These are phyloP conservation scores for Gymnopus androsaceus DNA, from an alignment of 1,284 basidiomycete species.

Conservation along the genomic window DNA sequence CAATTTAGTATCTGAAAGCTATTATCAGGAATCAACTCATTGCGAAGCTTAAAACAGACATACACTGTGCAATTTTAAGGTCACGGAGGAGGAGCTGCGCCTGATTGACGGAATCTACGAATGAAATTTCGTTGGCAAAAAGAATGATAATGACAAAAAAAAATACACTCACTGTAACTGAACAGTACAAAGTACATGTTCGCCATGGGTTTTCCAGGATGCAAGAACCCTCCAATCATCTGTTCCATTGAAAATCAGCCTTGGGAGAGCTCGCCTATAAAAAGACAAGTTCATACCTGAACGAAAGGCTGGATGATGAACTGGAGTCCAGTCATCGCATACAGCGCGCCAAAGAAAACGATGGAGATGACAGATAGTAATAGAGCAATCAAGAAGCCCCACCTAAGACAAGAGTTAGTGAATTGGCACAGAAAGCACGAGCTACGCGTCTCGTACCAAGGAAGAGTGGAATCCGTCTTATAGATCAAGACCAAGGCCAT, in stretches of 20 bases:
- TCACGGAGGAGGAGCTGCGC: slow-evolving; percentile 46
- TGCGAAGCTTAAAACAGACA: background rate
- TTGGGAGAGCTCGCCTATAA: no score
- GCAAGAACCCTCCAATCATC: slow-evolving; percentile 41
- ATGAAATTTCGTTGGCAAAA: background rate
- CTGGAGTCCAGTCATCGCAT: slow-evolving; percentile 17
- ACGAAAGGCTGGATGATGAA: slow-evolving; percentile 32
- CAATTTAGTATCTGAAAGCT: slow-evolving; percentile 66
- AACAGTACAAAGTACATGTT: slow-evolving; percentile 60
- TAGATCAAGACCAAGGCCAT: slow-evolving; percentile 56
- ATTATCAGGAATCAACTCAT: background rate
- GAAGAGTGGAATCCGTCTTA: slow-evolving; percentile 39
- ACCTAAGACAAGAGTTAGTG: slow-evolving; percentile 26
- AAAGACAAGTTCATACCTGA: slow-evolving; percentile 37
- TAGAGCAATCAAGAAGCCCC: slow-evolving; percentile 45
- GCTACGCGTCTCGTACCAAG: slow-evolving; percentile 16
- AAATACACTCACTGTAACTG: slow-evolving; percentile 33
- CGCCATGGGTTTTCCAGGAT: slow-evolving; percentile 41
- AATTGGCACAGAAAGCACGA: background rate
- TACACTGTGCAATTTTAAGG: slow-evolving; percentile 41
- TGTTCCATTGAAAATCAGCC: slow-evolving; percentile 18
- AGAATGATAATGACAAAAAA: background rate
- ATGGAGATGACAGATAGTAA: slow-evolving; percentile 53
- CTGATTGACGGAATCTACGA: slow-evolving; percentile 43
- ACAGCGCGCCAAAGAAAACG: slow-evolving; percentile 37